Evolutionary conservation across 495 filamentous ascomycete species (phyloP).

Genomic region (Xylaria acuta): DNA sequence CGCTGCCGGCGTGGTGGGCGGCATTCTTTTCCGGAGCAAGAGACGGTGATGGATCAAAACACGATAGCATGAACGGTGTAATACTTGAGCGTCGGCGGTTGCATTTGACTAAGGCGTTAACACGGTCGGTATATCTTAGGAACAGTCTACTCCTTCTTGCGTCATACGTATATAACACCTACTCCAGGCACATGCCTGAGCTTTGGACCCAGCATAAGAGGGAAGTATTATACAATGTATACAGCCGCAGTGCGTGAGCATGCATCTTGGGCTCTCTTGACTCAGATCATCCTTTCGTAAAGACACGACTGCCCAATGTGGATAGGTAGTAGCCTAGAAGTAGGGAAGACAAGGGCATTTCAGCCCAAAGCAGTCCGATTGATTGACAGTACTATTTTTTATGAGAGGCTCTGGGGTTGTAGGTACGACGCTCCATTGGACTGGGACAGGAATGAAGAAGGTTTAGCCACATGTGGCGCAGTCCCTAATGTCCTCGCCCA

Average conservation of each 20-base stretch:
- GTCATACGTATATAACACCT: constrained; percentile 4
- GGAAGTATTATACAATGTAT: neutral
- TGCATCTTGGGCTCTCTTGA: constrained; percentile 3
- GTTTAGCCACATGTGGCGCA: neutral
- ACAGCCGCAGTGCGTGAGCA: neutral
- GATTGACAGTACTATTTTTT: neutral
- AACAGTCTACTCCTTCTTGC: constrained; percentile 17
- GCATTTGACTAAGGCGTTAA: constrained; percentile 29
- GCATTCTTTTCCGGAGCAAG: constrained; percentile 67
- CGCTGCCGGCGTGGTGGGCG: constrained; percentile 90
- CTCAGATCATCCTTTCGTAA: neutral
- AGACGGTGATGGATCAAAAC: constrained; percentile 29
- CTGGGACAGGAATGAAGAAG: too few relatives aligned
- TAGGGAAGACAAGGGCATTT: neutral
- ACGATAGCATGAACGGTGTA: neutral
- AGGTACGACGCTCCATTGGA: too few relatives aligned
- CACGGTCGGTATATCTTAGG: constrained; percentile 24
- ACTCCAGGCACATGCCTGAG: neutral
- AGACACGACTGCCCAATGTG: neutral
- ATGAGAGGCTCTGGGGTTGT: too few relatives aligned
- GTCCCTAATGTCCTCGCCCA: too few relatives aligned
- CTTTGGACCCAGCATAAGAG: neutral
- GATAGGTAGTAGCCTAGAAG: neutral
- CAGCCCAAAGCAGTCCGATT: neutral
- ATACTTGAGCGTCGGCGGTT: constrained; percentile 19